Percentiles rank a stretch among this genome's conserved stretches.
These are phyloP conservation scores for Albugo candida DNA, from an alignment of 352 stramenopile genomes.

Conservation along the genomic window DNA sequence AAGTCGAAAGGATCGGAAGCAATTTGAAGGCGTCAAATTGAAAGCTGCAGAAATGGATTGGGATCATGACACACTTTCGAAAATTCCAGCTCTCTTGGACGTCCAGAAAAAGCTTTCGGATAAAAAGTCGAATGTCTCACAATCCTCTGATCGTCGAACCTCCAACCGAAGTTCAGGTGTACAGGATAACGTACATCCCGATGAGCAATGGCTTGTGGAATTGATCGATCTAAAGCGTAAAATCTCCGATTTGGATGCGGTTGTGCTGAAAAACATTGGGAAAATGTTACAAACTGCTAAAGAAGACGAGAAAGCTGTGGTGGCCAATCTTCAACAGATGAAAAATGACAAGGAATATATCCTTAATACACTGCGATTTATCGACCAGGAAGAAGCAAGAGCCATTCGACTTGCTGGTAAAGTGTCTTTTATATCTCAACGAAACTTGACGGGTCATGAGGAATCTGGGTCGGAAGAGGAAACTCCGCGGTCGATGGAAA, in stretches of 20 bases:
- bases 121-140: not conserved
- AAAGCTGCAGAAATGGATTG: conserved; percentile 77
- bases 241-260: conserved; percentile 62
- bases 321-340: conserved; percentile 59
- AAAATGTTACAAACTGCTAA: conserved; percentile 24
- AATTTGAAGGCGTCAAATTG: conserved; percentile 57
- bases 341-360: conserved; percentile 79
- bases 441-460: too few species aligned
- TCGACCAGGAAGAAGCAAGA: conserved; percentile 78
- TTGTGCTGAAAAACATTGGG: conserved; percentile 39
- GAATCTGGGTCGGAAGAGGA: too few species aligned
- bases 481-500: too few species aligned
- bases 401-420: conserved; percentile 68
- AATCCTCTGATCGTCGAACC: not conserved
- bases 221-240: conserved; percentile 74
- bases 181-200: conserved; percentile 47
- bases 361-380: conserved; percentile 77
- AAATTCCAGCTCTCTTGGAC: conserved; percentile 69
- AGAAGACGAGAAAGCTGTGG: conserved; percentile 48
- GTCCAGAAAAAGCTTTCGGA: conserved; percentile 52
- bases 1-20: conserved; percentile 74
- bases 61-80: conserved; percentile 65
- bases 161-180: conserved; percentile 22
- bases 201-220: conserved; percentile 76
- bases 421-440: not conserved